Conservation (phyloP, 1,284 basidiomycete genomes). For the Microbotryum saponariae region DNA sequence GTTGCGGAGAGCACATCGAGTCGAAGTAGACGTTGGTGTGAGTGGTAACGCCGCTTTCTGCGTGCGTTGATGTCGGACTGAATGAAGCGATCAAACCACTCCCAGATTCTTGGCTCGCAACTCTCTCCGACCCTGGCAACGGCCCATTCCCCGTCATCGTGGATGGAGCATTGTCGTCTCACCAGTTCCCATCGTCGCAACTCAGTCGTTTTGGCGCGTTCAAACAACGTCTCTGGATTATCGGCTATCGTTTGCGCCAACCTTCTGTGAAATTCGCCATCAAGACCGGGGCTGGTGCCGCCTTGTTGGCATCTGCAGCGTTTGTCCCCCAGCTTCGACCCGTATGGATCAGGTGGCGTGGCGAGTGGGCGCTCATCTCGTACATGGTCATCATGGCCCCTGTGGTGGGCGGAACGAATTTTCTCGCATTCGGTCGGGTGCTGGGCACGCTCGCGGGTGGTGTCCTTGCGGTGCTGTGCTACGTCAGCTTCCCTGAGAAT, state of each 20-base stretch:
- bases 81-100: too few species aligned
- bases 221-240: constrained; percentile 59
- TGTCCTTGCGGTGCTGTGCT: not conserved
- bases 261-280: constrained; percentile 78
- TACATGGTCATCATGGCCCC: constrained; percentile 78
- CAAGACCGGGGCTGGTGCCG: constrained; percentile 58
- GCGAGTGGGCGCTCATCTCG: constrained; percentile 88
- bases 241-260: constrained; percentile 62
- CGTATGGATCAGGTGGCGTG: constrained; percentile 69
- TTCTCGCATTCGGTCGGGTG: constrained; percentile 54
- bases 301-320: constrained; percentile 30
- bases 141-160: constrained; percentile 23
- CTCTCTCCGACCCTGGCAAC: too few species aligned
- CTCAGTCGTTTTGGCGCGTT: constrained; percentile 40
- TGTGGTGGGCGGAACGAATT: constrained; percentile 59
- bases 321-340: constrained; percentile 45
- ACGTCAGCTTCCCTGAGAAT: constrained; percentile 58
- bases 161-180: constrained; percentile 26
- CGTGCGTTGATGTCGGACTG: too few species aligned
- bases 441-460: constrained; percentile 53
- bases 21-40: too few species aligned
- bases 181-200: constrained; percentile 4
- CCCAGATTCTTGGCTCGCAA: too few species aligned
- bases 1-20: too few species aligned
- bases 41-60: too few species aligned